Evolutionary conservation across 1,284 basidiomycete species (phyloP).

Genomic region (Microbotryomycetes sp.): DNA sequence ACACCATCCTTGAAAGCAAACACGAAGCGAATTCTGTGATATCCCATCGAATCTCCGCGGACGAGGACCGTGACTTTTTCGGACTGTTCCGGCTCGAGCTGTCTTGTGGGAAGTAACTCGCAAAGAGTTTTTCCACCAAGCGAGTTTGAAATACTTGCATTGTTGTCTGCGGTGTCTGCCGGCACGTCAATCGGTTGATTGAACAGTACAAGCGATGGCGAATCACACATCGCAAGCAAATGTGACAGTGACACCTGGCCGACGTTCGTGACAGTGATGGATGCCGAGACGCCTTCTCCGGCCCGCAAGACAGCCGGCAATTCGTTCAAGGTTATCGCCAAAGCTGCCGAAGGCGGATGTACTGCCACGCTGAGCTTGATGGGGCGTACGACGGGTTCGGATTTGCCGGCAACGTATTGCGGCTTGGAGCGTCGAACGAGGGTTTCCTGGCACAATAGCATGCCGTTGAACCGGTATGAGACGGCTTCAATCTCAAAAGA

Average conservation of each 20-base stretch:
- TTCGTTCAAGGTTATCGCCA: constrained; percentile 34
- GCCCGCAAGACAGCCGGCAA: constrained; percentile 35
- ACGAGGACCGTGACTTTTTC: constrained; percentile 2
- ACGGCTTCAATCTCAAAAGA: constrained; percentile 37
- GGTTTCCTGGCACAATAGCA: constrained; percentile 42
- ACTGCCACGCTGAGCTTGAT: constrained; percentile 41
- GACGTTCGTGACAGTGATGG: constrained; percentile 38
- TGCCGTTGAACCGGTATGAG: constrained; percentile 43
- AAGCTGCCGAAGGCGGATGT: constrained; percentile 37
- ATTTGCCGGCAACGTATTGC: constrained; percentile 43
- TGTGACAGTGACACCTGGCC: constrained; percentile 36
- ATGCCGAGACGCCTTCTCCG: constrained; percentile 37
- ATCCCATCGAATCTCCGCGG: constrained; percentile 13
- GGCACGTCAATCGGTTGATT: too few relatives aligned
- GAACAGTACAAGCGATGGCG: constrained; percentile 30
- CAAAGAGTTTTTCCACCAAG: background rate
- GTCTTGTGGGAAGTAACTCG: background rate
- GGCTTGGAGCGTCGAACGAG: constrained; percentile 43
- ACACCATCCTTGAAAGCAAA: constrained; percentile 11
- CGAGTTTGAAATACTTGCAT: background rate
- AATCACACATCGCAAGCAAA: constrained; percentile 36
- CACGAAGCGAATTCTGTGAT: background rate
- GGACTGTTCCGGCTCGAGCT: constrained; percentile 13
- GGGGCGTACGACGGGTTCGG: constrained; percentile 33
- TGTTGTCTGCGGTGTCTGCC: background rate